These are phyloP conservation scores for Colletotrichum costaricense DNA, from an alignment of 2,329 filamentous ascomycete genomes.

Conservation along the genomic window DNA sequence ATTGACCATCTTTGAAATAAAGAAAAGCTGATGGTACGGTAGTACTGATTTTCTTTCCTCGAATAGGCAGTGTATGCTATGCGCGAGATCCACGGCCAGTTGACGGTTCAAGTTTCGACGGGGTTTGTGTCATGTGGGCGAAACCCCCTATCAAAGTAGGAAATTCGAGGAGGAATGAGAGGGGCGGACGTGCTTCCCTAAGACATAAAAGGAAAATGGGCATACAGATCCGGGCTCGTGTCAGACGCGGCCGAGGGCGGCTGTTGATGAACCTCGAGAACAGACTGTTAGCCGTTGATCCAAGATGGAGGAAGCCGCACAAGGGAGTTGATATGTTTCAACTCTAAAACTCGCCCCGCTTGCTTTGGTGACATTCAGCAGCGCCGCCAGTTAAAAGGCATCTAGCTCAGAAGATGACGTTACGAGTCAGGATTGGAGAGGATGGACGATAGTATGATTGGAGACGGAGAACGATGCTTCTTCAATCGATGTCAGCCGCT, in stretches of 20 bases:
- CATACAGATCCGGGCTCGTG: constrained; percentile 12
- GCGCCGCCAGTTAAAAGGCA: neutral
- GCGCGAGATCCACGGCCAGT: neutral
- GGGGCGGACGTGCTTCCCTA: constrained; percentile 17
- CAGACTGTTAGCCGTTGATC: neutral
- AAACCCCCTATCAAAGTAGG: constrained; percentile 19
- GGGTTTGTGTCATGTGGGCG: constrained; percentile 22
- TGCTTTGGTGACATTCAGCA: constrained; percentile 11
- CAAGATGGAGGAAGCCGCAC: neutral
- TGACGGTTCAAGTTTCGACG: constrained; percentile 4
- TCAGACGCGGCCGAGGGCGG: constrained; percentile 22
- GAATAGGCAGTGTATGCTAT: neutral
- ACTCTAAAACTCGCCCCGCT: constrained; percentile 33
- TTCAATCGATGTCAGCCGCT: neutral
- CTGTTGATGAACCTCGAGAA: neutral
- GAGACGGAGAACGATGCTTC: neutral
- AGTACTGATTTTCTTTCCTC: neutral
- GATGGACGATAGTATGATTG: neutral
- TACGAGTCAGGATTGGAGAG: constrained; percentile 17
- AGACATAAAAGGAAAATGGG: constrained; percentile 14
- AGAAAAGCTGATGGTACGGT: neutral
- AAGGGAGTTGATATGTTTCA: constrained; percentile 26
- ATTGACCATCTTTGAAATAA: constrained; percentile 31
- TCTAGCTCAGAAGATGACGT: constrained; percentile 13
- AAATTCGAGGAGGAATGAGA: neutral